Percentiles rank a stretch among this genome's conserved stretches.
Evolutionary conservation across 1,284 basidiomycete species (phyloP).

Genomic region (Leccinum fuscescens): DNA sequence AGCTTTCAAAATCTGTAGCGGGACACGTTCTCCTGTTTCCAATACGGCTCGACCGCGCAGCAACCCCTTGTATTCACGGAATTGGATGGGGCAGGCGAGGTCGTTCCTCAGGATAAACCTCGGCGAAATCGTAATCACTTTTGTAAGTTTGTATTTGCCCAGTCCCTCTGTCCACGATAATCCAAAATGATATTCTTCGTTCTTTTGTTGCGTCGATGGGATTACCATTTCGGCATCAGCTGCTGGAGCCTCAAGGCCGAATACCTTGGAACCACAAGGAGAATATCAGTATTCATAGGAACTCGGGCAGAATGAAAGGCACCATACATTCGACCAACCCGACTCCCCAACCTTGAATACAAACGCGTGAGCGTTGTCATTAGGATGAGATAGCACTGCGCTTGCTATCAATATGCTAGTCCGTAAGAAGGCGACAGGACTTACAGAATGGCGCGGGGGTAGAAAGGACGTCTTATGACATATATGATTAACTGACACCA

Average conservation of each 20-base stretch:
- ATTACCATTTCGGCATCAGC: conserved; percentile 87
- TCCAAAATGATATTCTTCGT: conserved; percentile 85
- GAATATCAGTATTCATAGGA: conserved; percentile 2
- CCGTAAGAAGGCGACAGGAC: conserved; percentile 38
- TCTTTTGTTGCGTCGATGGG: conserved; percentile 61
- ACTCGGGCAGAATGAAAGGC: neutral
- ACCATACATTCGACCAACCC: conserved; percentile 79
- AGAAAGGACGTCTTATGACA: conserved; percentile 50
- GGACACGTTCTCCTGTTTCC: conserved; percentile 65
- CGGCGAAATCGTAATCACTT: conserved; percentile 90
- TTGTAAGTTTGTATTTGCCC: conserved; percentile 95
- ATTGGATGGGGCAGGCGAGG: conserved; percentile 66
- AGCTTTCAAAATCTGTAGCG: conserved; percentile 70
- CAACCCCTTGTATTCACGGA: conserved; percentile 82
- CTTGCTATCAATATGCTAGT: conserved; percentile 33
- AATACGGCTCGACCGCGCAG: conserved; percentile 70
- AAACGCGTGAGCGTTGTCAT: conserved; percentile 83
- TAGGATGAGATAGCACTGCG: conserved; percentile 85
- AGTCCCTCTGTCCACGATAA: conserved; percentile 91
- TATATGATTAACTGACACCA: conserved; percentile 9
- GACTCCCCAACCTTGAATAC: conserved; percentile 86
- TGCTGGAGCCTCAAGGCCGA: conserved; percentile 88
- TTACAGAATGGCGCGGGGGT: conserved; percentile 74
- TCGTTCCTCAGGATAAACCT: conserved; percentile 91
- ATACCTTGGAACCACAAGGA: conserved; percentile 43